These are phyloP conservation scores for Ganoderma meredithae DNA, from an alignment of 1,284 basidiomycete species.

Conservation along the genomic window DNA sequence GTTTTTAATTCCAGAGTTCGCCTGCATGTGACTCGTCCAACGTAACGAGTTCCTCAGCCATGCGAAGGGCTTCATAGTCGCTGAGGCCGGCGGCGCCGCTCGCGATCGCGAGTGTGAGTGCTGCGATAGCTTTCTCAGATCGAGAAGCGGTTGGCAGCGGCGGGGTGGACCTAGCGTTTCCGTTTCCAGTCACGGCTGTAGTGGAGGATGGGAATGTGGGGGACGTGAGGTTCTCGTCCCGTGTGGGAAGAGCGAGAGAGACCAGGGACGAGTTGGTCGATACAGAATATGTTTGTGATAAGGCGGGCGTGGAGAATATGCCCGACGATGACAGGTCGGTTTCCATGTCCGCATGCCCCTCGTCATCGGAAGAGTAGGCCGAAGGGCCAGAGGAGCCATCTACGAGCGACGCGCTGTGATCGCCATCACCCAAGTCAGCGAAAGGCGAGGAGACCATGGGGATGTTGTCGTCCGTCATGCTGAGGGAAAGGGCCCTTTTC, in stretches of 20 bases:
- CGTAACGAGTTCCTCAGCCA: slow-evolving; percentile 47
- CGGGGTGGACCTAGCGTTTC: slow-evolving; percentile 8
- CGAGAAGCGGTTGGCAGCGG: slow-evolving; percentile 43
- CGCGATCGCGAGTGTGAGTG: slow-evolving; percentile 67
- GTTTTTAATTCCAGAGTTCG: slow-evolving; percentile 62
- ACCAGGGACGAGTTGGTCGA: slow-evolving; percentile 48
- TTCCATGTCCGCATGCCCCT: slow-evolving; percentile 32
- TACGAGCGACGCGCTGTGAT: slow-evolving; percentile 43
- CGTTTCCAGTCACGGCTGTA: slow-evolving; percentile 25
- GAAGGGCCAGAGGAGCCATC: slow-evolving; percentile 38
- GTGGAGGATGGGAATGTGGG: slow-evolving; percentile 29
- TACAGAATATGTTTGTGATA: slow-evolving; percentile 42
- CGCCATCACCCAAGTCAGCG: slow-evolving; percentile 30
- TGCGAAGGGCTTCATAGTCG: slow-evolving; percentile 65
- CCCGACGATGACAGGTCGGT: slow-evolving; percentile 28
- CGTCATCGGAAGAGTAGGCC: slow-evolving; percentile 41
- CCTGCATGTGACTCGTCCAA: slow-evolving; percentile 59
- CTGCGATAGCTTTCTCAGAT: slow-evolving; percentile 68
- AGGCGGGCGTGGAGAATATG: slow-evolving; percentile 35
- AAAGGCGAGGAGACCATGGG: slow-evolving; percentile 27
- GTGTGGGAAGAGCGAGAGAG: slow-evolving; percentile 36
- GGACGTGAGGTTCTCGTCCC: slow-evolving; percentile 11
- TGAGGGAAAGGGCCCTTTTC: slow-evolving; percentile 53
- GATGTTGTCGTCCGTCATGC: slow-evolving; percentile 47
- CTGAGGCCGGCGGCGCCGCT: slow-evolving; percentile 73